A percentile compares a stretch with the other conserved stretches of the same genome.
These are phyloP conservation scores for Acrodontium crateriforme DNA, from an alignment of 2,329 filamentous ascomycete species.

Conservation along the genomic window DNA sequence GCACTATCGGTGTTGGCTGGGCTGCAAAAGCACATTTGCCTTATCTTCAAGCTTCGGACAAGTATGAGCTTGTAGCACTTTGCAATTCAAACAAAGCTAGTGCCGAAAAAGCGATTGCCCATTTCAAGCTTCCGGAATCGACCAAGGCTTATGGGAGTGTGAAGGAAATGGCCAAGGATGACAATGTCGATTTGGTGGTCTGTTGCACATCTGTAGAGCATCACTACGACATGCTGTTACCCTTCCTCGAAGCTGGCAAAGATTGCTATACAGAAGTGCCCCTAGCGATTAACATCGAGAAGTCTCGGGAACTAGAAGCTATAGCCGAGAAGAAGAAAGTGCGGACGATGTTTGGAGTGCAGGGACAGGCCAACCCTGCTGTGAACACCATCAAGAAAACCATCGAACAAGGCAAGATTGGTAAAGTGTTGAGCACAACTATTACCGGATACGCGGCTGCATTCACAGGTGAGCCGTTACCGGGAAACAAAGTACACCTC, in stretches of 20 bases:
- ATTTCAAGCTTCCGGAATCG: constrained; percentile 23
- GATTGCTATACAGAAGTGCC: constrained; percentile 40
- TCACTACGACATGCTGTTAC: constrained; percentile 29
- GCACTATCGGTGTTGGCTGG: constrained; percentile 40
- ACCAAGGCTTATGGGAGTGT: constrained; percentile 33
- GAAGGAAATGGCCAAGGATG: constrained; percentile 31
- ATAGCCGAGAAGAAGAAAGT: constrained; percentile 29
- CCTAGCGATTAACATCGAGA: constrained; percentile 26
- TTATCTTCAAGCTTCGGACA: constrained; percentile 38
- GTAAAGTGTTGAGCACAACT: constrained; percentile 24
- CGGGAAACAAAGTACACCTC: constrained; percentile 12
- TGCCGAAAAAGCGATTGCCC: constrained; percentile 28
- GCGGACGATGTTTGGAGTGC: constrained; percentile 35
- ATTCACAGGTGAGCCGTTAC: constrained; percentile 6
- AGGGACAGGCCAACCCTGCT: constrained; percentile 29
- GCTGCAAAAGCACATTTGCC: constrained; percentile 44
- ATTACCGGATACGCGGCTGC: constrained; percentile 5
- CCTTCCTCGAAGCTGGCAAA: constrained; percentile 33
- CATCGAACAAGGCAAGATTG: constrained; percentile 30
- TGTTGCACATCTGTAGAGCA: constrained; percentile 30
- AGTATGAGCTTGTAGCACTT: constrained; percentile 36
- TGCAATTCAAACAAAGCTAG: constrained; percentile 35
- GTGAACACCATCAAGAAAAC: constrained; percentile 30
- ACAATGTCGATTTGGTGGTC: constrained; percentile 35
- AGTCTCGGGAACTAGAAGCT: constrained; percentile 30